Percentiles rank a stretch among this genome's conserved stretches.
These are phyloP conservation scores for Arthrobotrys musiformis DNA, from an alignment of 2,329 filamentous ascomycete genomes.

Conservation along the genomic window DNA sequence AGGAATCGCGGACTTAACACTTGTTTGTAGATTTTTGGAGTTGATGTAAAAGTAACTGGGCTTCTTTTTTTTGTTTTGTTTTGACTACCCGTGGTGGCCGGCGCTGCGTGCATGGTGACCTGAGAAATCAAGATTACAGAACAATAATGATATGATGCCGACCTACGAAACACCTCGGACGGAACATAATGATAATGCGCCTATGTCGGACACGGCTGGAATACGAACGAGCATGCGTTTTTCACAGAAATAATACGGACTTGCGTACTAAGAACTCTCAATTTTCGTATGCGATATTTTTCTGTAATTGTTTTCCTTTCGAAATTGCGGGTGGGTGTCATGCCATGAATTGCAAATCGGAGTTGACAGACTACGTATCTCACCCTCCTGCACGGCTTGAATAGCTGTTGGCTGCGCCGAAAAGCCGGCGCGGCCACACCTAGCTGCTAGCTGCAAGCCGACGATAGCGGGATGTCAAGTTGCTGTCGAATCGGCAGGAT, in stretches of 20 bases:
- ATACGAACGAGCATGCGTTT: constrained; percentile 41
- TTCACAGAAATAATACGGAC: background rate
- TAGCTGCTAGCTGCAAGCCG: background rate
- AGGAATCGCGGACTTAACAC: too few relatives aligned
- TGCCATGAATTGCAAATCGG: constrained; percentile 24
- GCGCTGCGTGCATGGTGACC: background rate
- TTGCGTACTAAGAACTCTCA: background rate
- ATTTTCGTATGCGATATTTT: constrained; percentile 33
- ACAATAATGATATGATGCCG: background rate
- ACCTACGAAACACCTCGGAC: constrained; percentile 9
- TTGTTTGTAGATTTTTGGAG: too few relatives aligned
- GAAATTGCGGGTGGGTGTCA: constrained; percentile 26
- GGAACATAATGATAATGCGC: constrained; percentile 4
- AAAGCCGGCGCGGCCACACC: constrained; percentile 38
- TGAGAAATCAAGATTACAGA: constrained; percentile 5
- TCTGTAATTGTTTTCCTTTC: constrained; percentile 6
- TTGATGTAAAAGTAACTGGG: background rate
- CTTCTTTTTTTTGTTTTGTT: background rate
- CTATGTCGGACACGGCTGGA: constrained; percentile 22
- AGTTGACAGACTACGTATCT: constrained; percentile 24
- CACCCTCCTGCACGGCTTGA: constrained; percentile 7
- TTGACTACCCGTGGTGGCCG: too few relatives aligned
- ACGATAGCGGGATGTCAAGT: constrained; percentile 15
- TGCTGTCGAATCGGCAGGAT: constrained; percentile 29
- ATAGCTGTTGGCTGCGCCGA: constrained; percentile 23